Evolutionary conservation across 768 basidiomycete genomes (phyloP).

Genomic region (Suillus occidentalis): DNA sequence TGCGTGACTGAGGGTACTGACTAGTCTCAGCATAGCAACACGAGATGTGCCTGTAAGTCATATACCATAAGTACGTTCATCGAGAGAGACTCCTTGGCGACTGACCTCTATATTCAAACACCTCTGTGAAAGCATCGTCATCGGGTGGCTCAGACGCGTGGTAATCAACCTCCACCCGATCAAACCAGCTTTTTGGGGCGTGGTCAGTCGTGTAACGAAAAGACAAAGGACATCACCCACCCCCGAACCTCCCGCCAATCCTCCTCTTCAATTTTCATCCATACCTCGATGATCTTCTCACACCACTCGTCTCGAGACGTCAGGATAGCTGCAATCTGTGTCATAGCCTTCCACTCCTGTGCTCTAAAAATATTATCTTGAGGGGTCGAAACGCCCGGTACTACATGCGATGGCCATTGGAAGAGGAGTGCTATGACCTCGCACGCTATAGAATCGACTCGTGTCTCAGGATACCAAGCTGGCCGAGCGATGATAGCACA

Average conservation of each 20-base stretch:
- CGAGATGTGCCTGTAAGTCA: conserved; percentile 20
- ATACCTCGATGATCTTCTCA: conserved; percentile 25
- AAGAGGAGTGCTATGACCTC: conserved; percentile 28
- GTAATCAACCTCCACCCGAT: conserved; percentile 17
- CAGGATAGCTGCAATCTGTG: conserved; percentile 23
- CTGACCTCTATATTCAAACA: conserved; percentile 25
- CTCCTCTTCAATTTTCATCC: conserved; percentile 30
- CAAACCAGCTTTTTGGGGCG: conserved; percentile 14
- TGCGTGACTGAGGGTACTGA: conserved; percentile 23
- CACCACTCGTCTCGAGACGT: conserved; percentile 28
- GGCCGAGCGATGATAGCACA: conserved; percentile 25
- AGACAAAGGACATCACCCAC: conserved; percentile 11
- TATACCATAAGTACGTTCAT: not conserved
- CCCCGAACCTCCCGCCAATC: conserved; percentile 17
- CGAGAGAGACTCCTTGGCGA: not conserved
- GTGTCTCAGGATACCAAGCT: conserved; percentile 29
- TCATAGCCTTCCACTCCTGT: conserved; percentile 25
- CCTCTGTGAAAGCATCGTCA: conserved; percentile 8
- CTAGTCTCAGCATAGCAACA: conserved; percentile 27
- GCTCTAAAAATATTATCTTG: conserved; percentile 12
- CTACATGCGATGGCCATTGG: conserved; percentile 17
- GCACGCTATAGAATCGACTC: conserved; percentile 22
- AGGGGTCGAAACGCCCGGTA: conserved; percentile 25
- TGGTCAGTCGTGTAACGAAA: not conserved
- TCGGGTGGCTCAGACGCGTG: conserved; percentile 15